A percentile compares a stretch with the other conserved stretches of the same genome.
phyloP scores from a whole-genome alignment of 163 green algal genomes.

The Chlamydomonas reinhardtii region DNA sequence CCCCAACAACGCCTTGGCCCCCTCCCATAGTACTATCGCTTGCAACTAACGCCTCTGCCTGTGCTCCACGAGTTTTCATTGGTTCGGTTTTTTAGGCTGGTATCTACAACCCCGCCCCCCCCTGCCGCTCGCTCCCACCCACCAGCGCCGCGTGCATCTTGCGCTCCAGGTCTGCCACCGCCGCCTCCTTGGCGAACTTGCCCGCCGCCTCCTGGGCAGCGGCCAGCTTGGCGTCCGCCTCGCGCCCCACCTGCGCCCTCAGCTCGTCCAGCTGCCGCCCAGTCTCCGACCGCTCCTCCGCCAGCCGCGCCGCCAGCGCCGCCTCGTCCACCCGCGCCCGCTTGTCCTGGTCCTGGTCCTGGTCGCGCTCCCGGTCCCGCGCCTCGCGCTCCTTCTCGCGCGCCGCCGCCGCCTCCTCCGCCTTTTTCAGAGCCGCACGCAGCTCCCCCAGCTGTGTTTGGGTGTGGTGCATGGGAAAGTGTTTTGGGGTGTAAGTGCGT shows the following conservation, averaged over 20 bases:
- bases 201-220: not conserved
- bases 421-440: not conserved
- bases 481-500: too few species aligned
- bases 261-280: constrained; percentile 29
- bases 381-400: not conserved
- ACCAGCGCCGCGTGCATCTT: constrained; percentile 48
- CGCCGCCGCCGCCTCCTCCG: not conserved
- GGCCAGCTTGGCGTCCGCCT: not conserved
- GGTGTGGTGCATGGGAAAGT: not conserved
- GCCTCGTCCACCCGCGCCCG: not conserved
- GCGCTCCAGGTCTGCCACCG: constrained; percentile 22
- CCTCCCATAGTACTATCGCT: too few species aligned
- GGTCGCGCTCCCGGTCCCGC: not conserved
- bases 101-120: not conserved
- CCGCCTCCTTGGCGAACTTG: constrained; percentile 8
- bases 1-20: too few species aligned
- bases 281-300: constrained; percentile 14
- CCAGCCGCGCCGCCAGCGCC: constrained; percentile 14
- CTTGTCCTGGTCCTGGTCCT: too few species aligned
- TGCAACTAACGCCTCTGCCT: too few species aligned
- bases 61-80: too few species aligned
- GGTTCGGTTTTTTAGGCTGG: too few species aligned
- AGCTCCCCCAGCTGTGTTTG: constrained; percentile 25
- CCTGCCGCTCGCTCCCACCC: not conserved
- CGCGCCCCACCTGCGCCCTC: constrained; percentile 16